phyloP scores from a whole-genome alignment of 768 basidiomycete genomes.

The Agaricus subrufescens region DNA sequence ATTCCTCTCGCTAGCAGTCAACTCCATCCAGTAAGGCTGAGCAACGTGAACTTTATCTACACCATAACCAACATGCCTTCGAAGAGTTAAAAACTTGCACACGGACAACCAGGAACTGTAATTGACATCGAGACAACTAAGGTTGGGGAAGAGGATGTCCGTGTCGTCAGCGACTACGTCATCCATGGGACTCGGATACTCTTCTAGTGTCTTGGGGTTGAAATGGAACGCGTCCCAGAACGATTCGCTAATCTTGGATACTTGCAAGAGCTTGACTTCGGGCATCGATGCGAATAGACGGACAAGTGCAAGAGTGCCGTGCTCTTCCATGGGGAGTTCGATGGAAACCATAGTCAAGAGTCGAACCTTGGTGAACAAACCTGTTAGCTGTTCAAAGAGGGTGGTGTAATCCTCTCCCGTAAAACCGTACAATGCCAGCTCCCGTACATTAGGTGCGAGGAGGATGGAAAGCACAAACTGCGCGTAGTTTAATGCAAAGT shows the following conservation, averaged over 20 bases:
- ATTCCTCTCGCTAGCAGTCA: neutral
- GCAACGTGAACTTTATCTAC: slow-evolving; percentile 8
- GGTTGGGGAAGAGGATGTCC: slow-evolving; percentile 8
- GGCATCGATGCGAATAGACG: slow-evolving; percentile 60
- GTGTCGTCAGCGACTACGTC: slow-evolving; percentile 1
- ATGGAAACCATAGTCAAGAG: slow-evolving; percentile 49
- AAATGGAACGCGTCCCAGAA: slow-evolving; percentile 47
- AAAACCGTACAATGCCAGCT: slow-evolving; percentile 55
- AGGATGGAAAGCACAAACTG: slow-evolving; percentile 44
- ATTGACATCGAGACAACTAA: slow-evolving; percentile 8
- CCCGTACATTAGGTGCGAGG: slow-evolving; percentile 50
- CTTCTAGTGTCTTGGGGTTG: slow-evolving; percentile 17
- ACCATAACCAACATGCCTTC: slow-evolving; percentile 7
- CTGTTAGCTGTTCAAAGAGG: slow-evolving; percentile 42
- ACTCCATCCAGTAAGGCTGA: slow-evolving; percentile 6
- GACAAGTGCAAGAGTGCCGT: slow-evolving; percentile 28
- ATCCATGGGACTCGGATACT: neutral
- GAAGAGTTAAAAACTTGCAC: slow-evolving; percentile 5
- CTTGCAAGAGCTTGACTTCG: slow-evolving; percentile 41
- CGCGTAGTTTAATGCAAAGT: slow-evolving; percentile 46
- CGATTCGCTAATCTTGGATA: slow-evolving; percentile 36
- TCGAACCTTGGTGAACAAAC: slow-evolving; percentile 46
- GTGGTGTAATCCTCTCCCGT: slow-evolving; percentile 45
- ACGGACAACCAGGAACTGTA: slow-evolving; percentile 2
- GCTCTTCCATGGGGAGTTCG: slow-evolving; percentile 24